Percentiles rank a stretch among this genome's conserved stretches.
Conservation (phyloP, 768 basidiomycete genomes). For the Baorangia bicolor region DNA sequence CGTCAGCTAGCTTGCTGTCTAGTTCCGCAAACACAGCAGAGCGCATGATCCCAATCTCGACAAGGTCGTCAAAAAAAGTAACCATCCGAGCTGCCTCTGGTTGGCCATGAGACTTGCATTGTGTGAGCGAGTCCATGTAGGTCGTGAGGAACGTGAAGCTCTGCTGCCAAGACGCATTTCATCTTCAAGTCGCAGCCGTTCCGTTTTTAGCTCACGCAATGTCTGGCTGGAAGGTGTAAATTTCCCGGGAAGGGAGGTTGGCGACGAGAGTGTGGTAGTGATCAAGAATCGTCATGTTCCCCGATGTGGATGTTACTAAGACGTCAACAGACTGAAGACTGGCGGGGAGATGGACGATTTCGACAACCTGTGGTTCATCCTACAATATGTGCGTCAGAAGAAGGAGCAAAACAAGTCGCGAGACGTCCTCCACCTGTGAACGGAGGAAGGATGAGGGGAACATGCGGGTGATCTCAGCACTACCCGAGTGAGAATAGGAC, state of each 20-base stretch:
- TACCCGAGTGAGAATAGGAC: too few relatives aligned
- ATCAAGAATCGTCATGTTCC: slow-evolving; percentile 14
- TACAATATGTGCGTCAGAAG: slow-evolving; percentile 1
- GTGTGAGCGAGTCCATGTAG: slow-evolving; percentile 27
- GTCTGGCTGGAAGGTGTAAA: neutral
- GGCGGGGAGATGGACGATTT: slow-evolving; percentile 17
- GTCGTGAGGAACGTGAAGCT: slow-evolving; percentile 25
- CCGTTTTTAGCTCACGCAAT: slow-evolving; percentile 6
- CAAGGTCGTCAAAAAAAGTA: slow-evolving; percentile 22
- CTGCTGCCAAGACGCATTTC: slow-evolving; percentile 19
- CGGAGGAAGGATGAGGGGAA: slow-evolving; percentile 17
- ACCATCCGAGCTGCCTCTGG: slow-evolving; percentile 18
- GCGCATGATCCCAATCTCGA: slow-evolving; percentile 20
- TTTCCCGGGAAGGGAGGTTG: neutral
- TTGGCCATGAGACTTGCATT: slow-evolving; percentile 13
- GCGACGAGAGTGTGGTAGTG: neutral
- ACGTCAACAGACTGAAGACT: slow-evolving; percentile 1
- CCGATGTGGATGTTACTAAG: slow-evolving; percentile 12
- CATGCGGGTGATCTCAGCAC: slow-evolving; percentile 18
- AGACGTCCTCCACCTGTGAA: neutral
- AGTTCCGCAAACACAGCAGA: slow-evolving; percentile 16
- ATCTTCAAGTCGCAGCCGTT: slow-evolving; percentile 15
- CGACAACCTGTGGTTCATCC: slow-evolving; percentile 15
- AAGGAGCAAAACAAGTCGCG: too few relatives aligned
- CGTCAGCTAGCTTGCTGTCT: slow-evolving; percentile 10